Conservation (phyloP, 768 basidiomycete species). For the Glaciozyma antarctica region DNA sequence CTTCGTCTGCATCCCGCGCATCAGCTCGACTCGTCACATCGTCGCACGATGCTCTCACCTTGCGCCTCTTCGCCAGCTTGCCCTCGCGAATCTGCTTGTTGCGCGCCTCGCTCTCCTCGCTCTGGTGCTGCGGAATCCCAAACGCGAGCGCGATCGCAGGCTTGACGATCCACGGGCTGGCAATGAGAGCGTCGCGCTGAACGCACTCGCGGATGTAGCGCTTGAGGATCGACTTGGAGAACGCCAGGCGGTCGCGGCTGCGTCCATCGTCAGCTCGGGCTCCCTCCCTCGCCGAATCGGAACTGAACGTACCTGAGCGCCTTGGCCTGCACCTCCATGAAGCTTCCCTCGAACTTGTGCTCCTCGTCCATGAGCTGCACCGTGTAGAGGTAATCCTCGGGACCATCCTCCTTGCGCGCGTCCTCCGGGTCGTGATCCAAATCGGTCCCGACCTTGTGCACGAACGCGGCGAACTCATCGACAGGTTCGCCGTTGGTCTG, state of each 20-base stretch:
- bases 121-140: constrained; percentile 74
- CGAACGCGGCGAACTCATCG: constrained; percentile 43
- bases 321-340: constrained; percentile 71
- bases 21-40: background rate
- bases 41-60: background rate
- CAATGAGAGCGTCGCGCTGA: constrained; percentile 79
- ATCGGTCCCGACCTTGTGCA: constrained; percentile 68
- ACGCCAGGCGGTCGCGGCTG: constrained; percentile 88
- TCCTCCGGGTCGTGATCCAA: constrained; percentile 66
- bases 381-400: constrained; percentile 74
- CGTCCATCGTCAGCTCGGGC: background rate
- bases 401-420: constrained; percentile 62
- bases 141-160: constrained; percentile 70
- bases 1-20: background rate
- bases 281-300: background rate
- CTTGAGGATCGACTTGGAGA: constrained; percentile 93
- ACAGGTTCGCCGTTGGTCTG: constrained; percentile 36
- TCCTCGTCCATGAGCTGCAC: constrained; percentile 56
- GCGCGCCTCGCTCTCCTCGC: constrained; percentile 67
- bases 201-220: constrained; percentile 94
- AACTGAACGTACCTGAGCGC: constrained; percentile 59
- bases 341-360: constrained; percentile 53
- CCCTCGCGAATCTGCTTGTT: constrained; percentile 73
- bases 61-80: constrained; percentile 54
- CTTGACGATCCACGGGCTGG: constrained; percentile 94